These are phyloP conservation scores for Chimonanthus praecox DNA, from an alignment of 164 flowering plant genomes.

Conservation along the genomic window DNA sequence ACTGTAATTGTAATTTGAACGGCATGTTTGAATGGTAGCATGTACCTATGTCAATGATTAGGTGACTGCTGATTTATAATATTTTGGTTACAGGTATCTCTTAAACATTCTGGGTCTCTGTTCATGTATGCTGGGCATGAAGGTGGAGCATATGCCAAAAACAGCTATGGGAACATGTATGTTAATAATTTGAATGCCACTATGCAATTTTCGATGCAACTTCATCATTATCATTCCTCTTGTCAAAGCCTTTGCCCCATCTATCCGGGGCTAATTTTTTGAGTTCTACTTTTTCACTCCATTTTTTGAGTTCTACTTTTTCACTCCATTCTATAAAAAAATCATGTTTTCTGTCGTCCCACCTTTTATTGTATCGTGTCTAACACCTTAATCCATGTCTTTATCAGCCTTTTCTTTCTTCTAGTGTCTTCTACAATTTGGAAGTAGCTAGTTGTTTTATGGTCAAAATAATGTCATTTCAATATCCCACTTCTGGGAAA, in stretches of 20 bases:
- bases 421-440: too few relatives aligned
- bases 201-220: neutral
- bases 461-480: neutral
- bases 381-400: too few relatives aligned
- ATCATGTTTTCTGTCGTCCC: too few relatives aligned
- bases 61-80: neutral
- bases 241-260: neutral
- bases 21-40: neutral
- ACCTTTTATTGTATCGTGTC: too few relatives aligned
- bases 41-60: neutral
- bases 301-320: too few relatives aligned
- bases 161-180: conserved; percentile 91
- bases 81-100: conserved; percentile 60
- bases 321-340: too few relatives aligned
- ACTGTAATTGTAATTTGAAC: neutral
- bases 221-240: neutral
- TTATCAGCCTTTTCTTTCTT: too few relatives aligned
- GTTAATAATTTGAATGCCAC: conserved; percentile 9
- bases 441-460: neutral
- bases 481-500: neutral
- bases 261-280: neutral
- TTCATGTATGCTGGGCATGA: conserved; percentile 96
- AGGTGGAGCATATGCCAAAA: conserved; percentile 98
- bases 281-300: too few relatives aligned
- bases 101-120: conserved; percentile 94